These are phyloP conservation scores for Cordyceps farinosa DNA, from an alignment of 2,329 filamentous ascomycete genomes.

Conservation along the genomic window DNA sequence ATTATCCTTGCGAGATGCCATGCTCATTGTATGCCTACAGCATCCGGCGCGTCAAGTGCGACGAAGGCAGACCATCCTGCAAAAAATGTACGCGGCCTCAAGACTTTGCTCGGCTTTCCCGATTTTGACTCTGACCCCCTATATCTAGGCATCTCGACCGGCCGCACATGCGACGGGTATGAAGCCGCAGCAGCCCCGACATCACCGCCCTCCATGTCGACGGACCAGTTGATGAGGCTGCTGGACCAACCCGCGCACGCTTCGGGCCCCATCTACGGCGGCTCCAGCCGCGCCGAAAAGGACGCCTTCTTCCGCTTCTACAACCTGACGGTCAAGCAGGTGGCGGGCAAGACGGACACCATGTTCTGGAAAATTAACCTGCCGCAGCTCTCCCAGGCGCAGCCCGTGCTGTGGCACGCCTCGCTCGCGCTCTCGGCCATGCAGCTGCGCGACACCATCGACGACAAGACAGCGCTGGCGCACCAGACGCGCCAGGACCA, in stretches of 20 bases:
- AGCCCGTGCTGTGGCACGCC: constrained; percentile 12
- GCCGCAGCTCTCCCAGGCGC: constrained; percentile 13
- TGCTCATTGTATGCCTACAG: not conserved
- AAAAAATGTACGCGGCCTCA: constrained; percentile 5
- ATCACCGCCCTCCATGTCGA: not conserved
- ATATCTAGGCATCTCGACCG: not conserved
- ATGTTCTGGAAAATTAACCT: constrained; percentile 13
- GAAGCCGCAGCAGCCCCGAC: not conserved
- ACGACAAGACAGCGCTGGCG: not conserved
- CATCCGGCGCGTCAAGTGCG: constrained; percentile 11
- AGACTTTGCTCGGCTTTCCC: not conserved
- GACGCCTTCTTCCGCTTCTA: constrained; percentile 17
- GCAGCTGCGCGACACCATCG: constrained; percentile 11
- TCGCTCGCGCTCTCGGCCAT: constrained; percentile 13
- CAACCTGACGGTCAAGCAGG: constrained; percentile 11
- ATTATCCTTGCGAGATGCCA: not conserved
- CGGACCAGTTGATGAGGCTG: not conserved
- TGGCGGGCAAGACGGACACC: constrained; percentile 9
- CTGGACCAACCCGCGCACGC: constrained; percentile 5
- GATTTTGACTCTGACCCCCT: not conserved
- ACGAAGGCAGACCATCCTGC: constrained; percentile 11
- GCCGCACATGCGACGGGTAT: constrained; percentile 9
- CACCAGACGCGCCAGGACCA: constrained; percentile 11
- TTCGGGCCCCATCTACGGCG: constrained; percentile 5
- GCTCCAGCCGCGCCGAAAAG: constrained; percentile 10